Evolutionary conservation across 208 protist genomes (phyloP).

Genomic region (Borovskyia barvae): DNA sequence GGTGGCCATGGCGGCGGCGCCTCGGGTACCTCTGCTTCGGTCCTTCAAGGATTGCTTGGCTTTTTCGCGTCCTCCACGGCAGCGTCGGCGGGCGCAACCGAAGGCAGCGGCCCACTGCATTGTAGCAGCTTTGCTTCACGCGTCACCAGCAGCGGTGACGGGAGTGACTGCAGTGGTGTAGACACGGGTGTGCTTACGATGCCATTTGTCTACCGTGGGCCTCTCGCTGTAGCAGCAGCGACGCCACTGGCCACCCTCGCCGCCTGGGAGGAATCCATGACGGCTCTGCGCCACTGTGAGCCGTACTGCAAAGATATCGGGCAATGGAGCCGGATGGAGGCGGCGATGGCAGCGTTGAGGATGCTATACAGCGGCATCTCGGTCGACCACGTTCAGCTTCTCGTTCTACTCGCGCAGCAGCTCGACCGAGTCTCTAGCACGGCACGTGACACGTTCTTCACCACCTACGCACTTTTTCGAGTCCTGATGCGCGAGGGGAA

Average conservation of each 20-base stretch:
- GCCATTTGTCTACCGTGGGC: conserved; percentile 21
- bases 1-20: conserved; percentile 2
- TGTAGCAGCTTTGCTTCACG: neutral
- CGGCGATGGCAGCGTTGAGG: conserved; percentile 47
- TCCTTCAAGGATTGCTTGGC: conserved; percentile 12
- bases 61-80: conserved; percentile 16
- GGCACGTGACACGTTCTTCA: conserved; percentile 71
- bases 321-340: conserved; percentile 41
- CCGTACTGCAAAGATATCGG: conserved; percentile 28
- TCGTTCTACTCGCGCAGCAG: conserved; percentile 48
- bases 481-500: conserved; percentile 59
- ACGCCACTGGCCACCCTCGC: conserved; percentile 10
- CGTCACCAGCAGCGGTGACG: neutral
- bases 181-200: neutral
- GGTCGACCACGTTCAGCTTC: conserved; percentile 47
- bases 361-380: conserved; percentile 55
- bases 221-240: conserved; percentile 1
- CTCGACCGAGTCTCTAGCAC: conserved; percentile 50
- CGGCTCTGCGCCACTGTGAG: conserved; percentile 20
- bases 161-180: neutral
- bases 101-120: conserved; percentile 12
- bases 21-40: too few species aligned
- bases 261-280: conserved; percentile 22
- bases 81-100: neutral
- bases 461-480: conserved; percentile 44